A percentile compares a stretch with the other conserved stretches of the same genome.
phyloP scores from a whole-genome alignment of 202 grass and related monocot genomes.

The Miscanthus sacchariflorus region DNA sequence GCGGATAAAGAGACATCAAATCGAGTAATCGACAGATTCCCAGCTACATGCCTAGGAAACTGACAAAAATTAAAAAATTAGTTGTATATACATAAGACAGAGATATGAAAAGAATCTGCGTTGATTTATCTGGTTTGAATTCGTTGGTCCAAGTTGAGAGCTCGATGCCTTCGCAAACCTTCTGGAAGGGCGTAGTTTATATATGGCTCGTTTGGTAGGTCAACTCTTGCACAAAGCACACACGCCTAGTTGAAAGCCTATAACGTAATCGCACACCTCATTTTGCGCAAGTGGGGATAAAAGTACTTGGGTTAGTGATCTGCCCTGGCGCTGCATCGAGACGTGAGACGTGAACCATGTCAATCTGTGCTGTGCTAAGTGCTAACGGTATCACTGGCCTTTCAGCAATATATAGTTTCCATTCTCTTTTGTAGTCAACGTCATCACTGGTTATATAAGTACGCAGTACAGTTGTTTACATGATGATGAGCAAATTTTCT shows the following conservation, averaged over 20 bases:
- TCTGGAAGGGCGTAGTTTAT: not conserved
- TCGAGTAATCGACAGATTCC: slow-evolving; percentile 27
- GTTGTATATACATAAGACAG: not conserved
- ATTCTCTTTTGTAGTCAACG: not conserved
- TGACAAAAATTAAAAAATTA: slow-evolving; percentile 20
- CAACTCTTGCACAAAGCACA: slow-evolving; percentile 40
- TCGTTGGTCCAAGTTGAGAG: slow-evolving; percentile 45
- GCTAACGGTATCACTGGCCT: not conserved
- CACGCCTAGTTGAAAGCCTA: slow-evolving; percentile 24
- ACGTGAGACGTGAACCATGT: slow-evolving; percentile 49
- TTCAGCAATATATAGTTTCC: not conserved
- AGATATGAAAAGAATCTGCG: slow-evolving; percentile 13
- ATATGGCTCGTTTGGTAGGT: slow-evolving; percentile 31
- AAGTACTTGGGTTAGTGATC: not conserved
- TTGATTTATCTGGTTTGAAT: slow-evolving; percentile 47
- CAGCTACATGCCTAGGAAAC: not conserved
- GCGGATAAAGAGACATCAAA: not conserved
- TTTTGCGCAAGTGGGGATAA: slow-evolving; percentile 39
- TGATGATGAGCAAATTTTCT: not conserved
- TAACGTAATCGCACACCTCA: slow-evolving; percentile 31
- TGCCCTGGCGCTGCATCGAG: slow-evolving; percentile 11
- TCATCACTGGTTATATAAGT: slow-evolving; percentile 8
- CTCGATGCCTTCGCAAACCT: slow-evolving; percentile 35
- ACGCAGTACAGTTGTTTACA: not conserved
- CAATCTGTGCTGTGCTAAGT: not conserved